Evolutionary conservation across 1,139 yeast genomes (phyloP), one percentile per base, ranked within the genome.

Genomic region (Insectozyma bohioensis): DNA sequence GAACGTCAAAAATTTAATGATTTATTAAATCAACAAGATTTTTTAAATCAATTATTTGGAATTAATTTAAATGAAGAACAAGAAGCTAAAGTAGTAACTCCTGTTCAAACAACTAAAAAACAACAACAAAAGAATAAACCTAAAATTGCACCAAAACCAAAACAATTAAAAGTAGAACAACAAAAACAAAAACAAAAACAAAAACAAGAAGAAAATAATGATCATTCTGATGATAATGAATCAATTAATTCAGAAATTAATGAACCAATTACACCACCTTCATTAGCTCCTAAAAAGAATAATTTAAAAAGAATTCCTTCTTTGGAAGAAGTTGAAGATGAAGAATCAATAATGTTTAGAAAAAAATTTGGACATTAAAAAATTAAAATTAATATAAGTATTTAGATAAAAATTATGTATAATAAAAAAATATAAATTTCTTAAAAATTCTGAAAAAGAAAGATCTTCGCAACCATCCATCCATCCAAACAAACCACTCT

Each of bases 251-350:
- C 63, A 2, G 59, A 52, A n/a, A n/a, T n/a, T 4, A 36, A 50
- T 6, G 58, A 53, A 14, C 33, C 45, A 9, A 23, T 31, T 17
- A 20, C 42, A 15, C 23, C 31, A 21, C 12, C 26, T 20, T 12
- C 30, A 14, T 14, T 26, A 20, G 16, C 31, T 28, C 19, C 11
- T 3, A 12, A 34, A 4, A 9, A 4, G 5, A 10, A 23, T 17
- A 36, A 36, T 16, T 44, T 54, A 13, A 49, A 45, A 29, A 52
- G 42, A 31, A 55, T 45, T 30, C 70, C 72, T 13, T 55, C 64
- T 1, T 33, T 66, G 17, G 70, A 65, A 40, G 72, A 63, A 39
- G 71, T 67, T 9, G 72, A 66, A 40, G 74, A 67, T 42, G 74
- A 67, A 45, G 73, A 67, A 41, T 66, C 61, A 43, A 65, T 65